Base-by-base conservation (phyloP, 805 yeast species). In the Candida patagonica region DNA sequence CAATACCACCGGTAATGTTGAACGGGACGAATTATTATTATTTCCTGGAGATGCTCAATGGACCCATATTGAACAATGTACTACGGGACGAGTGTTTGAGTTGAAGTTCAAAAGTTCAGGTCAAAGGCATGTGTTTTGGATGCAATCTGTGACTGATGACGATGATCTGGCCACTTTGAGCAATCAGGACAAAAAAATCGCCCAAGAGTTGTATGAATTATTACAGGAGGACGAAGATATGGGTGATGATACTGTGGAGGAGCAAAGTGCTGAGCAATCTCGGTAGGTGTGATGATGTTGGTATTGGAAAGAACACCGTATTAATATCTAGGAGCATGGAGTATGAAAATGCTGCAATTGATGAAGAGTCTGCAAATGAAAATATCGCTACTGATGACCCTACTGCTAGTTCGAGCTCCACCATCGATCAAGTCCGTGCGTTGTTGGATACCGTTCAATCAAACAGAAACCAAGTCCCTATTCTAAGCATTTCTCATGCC, bases 11-110 rank as follows among this genome's bases (percentile, higher is more conserved):
- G 19, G 30, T 26, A 27, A 24, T 15, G 5, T 6, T 20, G 69
- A 65, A 37, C 29, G 43, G 20, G 58, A 57, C 29, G 87, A 79
- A 47, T 66, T 83, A 43, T 65, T 84, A 48, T 73, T 85, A 31
- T 77, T 85, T 49, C 92, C 94, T 0, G 94, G 94, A 1, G 95
- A 86, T 53, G 89, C 82, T 38, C 74, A 79, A 31, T 83, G 87
- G 76, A 72, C 73, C 46, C 82, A 74, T 40, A 74, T 83, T 32
- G 59, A 67, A 37, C 74, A 83, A 22, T 81, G 94, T 59, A 71
- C 63, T 31, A 73, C 86, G 0, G 95, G 95, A 12, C 68, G 95
- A 45, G 87, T 86, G 12, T 78, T 76, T 49, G 77, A 78, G 19
- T 67, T 80, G 60, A 70, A 73, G 44, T 80, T 80, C 56, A 65